Evolutionary conservation across 2,329 filamentous ascomycete genomes (phyloP).

Genomic region (Trichoderma cornu-damae): DNA sequence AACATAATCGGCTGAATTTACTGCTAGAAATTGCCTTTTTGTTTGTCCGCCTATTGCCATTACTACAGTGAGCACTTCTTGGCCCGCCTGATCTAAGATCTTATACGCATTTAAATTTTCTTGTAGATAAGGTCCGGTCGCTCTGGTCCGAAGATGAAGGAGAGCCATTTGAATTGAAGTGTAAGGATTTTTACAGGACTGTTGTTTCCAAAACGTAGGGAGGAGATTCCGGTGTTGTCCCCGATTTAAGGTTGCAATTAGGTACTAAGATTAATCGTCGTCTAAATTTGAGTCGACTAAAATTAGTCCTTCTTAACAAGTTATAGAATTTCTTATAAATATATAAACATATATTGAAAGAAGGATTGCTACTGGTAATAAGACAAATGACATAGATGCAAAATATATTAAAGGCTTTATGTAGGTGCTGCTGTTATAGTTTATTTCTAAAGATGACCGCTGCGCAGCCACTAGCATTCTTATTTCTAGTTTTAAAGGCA

Average conservation of each 20-base stretch:
- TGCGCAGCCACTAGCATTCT: background rate
- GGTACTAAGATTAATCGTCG: no score
- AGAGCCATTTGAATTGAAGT: background rate
- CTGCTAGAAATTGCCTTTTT: background rate
- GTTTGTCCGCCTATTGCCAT: conserved; percentile 3
- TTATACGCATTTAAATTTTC: background rate
- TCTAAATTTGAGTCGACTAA: no score
- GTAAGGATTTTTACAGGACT: background rate
- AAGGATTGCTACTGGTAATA: no score
- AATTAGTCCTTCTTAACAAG: no score
- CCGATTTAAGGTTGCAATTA: no score
- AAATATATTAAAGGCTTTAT: background rate
- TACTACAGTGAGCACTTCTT: background rate
- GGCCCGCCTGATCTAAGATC: background rate
- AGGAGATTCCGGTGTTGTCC: background rate
- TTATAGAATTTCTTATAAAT: no score
- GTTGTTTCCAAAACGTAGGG: no score
- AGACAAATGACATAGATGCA: no score
- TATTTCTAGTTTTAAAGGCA: background rate
- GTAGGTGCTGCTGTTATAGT: background rate
- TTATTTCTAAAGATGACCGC: background rate
- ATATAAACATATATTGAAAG: no score
- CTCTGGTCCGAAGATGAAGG: background rate
- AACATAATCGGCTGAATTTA: background rate
- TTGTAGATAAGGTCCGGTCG: background rate